Conservation (phyloP, 371 early-diverging fungal genomes). For the Umbelopsis sp. region DNA sequence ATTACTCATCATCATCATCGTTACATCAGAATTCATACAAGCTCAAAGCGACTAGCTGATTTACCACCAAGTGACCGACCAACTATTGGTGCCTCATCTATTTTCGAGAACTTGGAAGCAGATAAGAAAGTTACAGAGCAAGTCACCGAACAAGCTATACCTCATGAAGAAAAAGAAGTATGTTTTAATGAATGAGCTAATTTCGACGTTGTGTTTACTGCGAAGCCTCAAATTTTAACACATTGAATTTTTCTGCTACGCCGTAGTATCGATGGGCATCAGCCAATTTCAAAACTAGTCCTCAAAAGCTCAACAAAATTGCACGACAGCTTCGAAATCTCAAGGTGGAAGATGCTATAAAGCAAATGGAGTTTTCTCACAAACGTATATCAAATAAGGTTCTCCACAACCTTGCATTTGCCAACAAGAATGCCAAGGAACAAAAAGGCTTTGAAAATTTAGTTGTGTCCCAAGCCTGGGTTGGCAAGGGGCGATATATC, state of each 20-base stretch:
- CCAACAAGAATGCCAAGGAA: slow-evolving; percentile 69
- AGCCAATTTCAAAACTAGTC: slow-evolving; percentile 73
- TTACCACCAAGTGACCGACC: slow-evolving; percentile 40
- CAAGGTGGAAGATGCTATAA: slow-evolving; percentile 79
- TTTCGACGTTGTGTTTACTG: background rate
- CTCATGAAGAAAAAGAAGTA: slow-evolving; percentile 51
- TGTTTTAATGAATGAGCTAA: background rate
- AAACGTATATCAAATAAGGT: slow-evolving; percentile 79
- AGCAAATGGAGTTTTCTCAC: slow-evolving; percentile 85
- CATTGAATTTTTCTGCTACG: background rate
- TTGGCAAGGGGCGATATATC: slow-evolving; percentile 85
- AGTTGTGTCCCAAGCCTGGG: slow-evolving; percentile 78
- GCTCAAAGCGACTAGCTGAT: slow-evolving; percentile 26
- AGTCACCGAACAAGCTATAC: slow-evolving; percentile 41
- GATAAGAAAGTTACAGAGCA: slow-evolving; percentile 42
- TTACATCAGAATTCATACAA: slow-evolving; percentile 31
- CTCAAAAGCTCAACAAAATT: slow-evolving; percentile 83
- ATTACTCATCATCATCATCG: background rate
- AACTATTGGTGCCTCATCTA: slow-evolving; percentile 58
- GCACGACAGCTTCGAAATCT: slow-evolving; percentile 85
- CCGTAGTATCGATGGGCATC: slow-evolving; percentile 71
- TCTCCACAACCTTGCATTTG: slow-evolving; percentile 73
- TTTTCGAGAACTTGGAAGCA: slow-evolving; percentile 57
- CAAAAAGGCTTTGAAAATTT: slow-evolving; percentile 73
- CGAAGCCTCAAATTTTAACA: background rate